phyloP scores from a whole-genome alignment of 768 basidiomycete species.

The Termitomyces sp. region DNA sequence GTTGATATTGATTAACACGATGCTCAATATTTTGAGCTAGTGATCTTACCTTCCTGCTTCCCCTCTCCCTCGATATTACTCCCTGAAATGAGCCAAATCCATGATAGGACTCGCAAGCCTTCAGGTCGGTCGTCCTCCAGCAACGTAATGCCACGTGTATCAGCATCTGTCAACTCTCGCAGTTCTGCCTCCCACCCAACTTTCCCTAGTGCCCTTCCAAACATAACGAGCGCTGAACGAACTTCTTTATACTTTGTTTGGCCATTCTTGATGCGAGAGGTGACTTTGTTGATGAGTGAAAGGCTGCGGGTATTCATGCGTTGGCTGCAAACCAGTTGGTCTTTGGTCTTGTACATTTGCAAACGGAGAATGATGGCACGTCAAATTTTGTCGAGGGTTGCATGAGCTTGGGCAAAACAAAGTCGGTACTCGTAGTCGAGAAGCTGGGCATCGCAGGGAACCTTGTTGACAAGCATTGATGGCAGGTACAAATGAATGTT shows the following conservation, averaged over 20 bases:
- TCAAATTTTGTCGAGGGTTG: conserved; percentile 24
- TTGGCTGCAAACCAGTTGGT: conserved; percentile 22
- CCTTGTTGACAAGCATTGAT: neutral
- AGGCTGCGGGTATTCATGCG: conserved; percentile 19
- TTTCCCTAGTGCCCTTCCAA: neutral
- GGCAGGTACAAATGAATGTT: conserved; percentile 5
- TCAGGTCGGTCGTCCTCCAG: neutral
- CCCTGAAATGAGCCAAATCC: neutral
- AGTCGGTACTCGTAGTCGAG: conserved; percentile 23
- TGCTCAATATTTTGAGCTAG: too few relatives aligned
- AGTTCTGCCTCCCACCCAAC: neutral
- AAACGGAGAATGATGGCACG: conserved; percentile 23
- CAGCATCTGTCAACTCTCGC: neutral
- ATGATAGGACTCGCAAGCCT: neutral
- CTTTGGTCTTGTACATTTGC: conserved; percentile 27
- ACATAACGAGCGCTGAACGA: neutral
- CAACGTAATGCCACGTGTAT: neutral
- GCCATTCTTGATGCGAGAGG: neutral
- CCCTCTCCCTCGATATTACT: neutral
- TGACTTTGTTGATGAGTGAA: conserved; percentile 7
- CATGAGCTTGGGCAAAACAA: conserved; percentile 25
- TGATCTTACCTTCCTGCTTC: too few relatives aligned
- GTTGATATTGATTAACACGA: too few relatives aligned
- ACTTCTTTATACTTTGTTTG: neutral
- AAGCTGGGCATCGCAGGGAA: neutral